Evolutionary conservation across 495 filamentous ascomycete species (phyloP), one percentile per base, ranked within the genome.

Genomic region (Hyphodiscus hymeniophilus): DNA sequence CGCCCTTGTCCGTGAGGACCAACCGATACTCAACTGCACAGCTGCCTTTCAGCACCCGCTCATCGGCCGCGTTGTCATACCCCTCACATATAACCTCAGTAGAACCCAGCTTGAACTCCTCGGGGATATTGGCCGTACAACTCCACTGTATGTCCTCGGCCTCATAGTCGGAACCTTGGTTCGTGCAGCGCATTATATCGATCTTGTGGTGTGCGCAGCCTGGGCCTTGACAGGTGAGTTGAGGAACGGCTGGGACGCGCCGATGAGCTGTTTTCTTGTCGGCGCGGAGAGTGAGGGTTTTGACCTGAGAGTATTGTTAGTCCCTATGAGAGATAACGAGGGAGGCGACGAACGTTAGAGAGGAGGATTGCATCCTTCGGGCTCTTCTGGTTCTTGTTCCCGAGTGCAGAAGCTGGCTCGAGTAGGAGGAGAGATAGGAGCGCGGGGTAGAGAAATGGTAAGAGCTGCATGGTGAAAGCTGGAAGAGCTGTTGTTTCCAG

Each of bases 41-140:
- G 58, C 79, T 87, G 3, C 92, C 91, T 51, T 87, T 87, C 15
- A 98, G 68, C 3, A 97, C 75, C 66, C 88, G 92, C 0, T 75
- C 74, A 60, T 98, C 92, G 16, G 88, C 77, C 0, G 84, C 65
- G 10, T 61, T 66, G 15, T 75, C 70, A 64, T 95, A 97, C 7
- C 92, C 92, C 59, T 98, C 92, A 63, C 92, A 98, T 3, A 87
- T 70, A 10, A 98, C 92, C 46, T 98, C 91, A 2, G 92, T 96
- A 21, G 75, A 69, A 30, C 89, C 92, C 11, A 97, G 76, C 60
- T 92, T 92, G 61, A 98, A 85, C 56, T 94, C 85, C 0, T 74
- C 60, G 0, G 92, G 92, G 0, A 97, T 67, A 3, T 74, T 67
- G 0, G 92, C 87, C 1, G 78, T 79, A 65, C 92, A 98, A 0